Evolutionary conservation across 768 basidiomycete species (phyloP).

Genomic region (Lentinula aciculospora): DNA sequence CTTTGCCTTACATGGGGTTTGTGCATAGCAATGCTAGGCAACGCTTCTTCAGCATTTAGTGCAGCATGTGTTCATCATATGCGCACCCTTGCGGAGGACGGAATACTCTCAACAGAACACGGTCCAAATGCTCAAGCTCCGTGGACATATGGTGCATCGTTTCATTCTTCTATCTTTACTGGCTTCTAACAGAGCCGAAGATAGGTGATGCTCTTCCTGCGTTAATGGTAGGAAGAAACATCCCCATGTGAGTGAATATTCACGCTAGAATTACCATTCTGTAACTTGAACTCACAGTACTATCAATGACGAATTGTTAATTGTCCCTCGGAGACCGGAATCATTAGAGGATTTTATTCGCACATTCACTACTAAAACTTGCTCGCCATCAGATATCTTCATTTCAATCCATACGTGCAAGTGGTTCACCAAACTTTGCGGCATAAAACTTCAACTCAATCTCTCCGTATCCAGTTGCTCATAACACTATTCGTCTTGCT

Average conservation of each 20-base stretch:
- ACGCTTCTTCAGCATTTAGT: neutral
- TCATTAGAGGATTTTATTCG: neutral
- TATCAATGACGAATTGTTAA: neutral
- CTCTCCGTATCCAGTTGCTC: neutral
- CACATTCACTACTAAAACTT: neutral
- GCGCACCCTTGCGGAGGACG: neutral
- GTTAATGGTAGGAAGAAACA: neutral
- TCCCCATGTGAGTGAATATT: neutral
- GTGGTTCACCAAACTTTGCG: neutral
- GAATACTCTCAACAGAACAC: neutral
- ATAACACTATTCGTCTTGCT: neutral
- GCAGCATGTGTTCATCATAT: neutral
- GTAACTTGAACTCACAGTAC: neutral
- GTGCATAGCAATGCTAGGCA: neutral
- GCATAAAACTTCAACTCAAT: neutral
- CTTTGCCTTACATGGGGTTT: neutral
- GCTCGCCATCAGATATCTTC: neutral
- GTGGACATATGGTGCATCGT: conserved; percentile 2
- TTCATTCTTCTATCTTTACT: neutral
- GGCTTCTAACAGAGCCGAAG: neutral
- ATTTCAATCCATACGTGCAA: neutral
- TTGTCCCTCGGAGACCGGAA: neutral
- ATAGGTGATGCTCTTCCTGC: neutral
- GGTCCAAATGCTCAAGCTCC: neutral
- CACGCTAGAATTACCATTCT: too few species aligned